These are phyloP conservation scores for Condylostoma magnum DNA, from an alignment of 169 alveolate genomes.

Conservation along the genomic window DNA sequence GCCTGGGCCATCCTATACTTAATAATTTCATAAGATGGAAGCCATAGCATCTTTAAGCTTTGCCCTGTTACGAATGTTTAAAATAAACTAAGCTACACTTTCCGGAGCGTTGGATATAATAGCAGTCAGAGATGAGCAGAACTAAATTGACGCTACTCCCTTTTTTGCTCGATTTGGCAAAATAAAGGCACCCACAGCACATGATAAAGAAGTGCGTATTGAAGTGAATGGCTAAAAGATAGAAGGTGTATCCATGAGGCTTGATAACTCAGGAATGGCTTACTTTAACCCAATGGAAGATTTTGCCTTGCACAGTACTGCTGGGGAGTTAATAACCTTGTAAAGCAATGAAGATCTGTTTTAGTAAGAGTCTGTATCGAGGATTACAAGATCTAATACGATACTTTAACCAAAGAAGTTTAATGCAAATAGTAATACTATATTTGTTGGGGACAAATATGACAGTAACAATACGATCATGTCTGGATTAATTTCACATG, in stretches of 20 bases:
- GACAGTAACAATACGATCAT: too few relatives aligned
- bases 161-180: slow-evolving; percentile 97
- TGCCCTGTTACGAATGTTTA: too few relatives aligned
- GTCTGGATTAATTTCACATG: too few relatives aligned
- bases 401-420: background rate
- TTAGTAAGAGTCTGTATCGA: background rate
- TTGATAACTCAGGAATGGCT: slow-evolving; percentile 96
- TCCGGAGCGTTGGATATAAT: slow-evolving; percentile 49
- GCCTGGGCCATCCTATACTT: too few relatives aligned
- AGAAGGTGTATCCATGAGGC: slow-evolving; percentile 87
- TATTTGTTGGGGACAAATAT: background rate
- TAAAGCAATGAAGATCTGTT: background rate
- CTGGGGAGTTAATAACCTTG: background rate
- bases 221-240: slow-evolving; percentile 90
- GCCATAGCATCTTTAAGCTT: too few relatives aligned
- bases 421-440: background rate
- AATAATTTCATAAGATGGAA: too few relatives aligned
- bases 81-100: too few relatives aligned
- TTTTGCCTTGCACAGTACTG: too few relatives aligned
- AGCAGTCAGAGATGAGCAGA: slow-evolving; percentile 30
- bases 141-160: slow-evolving; percentile 83
- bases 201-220: slow-evolving; percentile 89
- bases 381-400: background rate
- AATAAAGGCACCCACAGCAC: slow-evolving; percentile 89
- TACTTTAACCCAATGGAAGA: too few relatives aligned